A percentile compares a stretch with the other conserved stretches of the same genome.
These are phyloP conservation scores for Botrytis fabae DNA, from an alignment of 2,329 filamentous ascomycete species.

Conservation along the genomic window DNA sequence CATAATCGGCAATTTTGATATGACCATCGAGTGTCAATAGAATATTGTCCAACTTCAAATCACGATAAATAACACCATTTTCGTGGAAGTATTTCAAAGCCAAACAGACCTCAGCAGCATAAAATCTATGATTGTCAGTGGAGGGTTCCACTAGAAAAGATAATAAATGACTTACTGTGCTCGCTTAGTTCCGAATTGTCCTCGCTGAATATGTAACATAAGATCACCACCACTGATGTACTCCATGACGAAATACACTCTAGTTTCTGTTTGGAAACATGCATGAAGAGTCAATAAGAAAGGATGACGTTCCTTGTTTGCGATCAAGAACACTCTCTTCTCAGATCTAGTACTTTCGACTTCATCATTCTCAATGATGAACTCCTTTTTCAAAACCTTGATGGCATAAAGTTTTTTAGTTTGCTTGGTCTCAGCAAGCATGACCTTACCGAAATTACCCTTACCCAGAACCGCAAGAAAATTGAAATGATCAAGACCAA, in stretches of 20 bases:
- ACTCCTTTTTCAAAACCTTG: conserved; percentile 99
- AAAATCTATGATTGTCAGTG: conserved; percentile 62
- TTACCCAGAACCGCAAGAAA: conserved; percentile 98
- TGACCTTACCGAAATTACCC: conserved; percentile 99
- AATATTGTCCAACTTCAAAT: conserved; percentile 83
- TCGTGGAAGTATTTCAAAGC: conserved; percentile 99
- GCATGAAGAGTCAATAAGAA: conserved; percentile 95
- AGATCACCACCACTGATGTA: conserved; percentile 98
- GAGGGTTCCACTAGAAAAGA: conserved; percentile 29
- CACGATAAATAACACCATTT: conserved; percentile 95
- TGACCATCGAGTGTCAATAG: conserved; percentile 92
- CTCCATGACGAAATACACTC: conserved; percentile 99
- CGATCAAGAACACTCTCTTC: conserved; percentile 95
- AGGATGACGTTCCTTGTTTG: conserved; percentile 94
- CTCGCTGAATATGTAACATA: conserved; percentile 98
- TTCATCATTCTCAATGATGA: conserved; percentile 99
- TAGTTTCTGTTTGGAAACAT: conserved; percentile 97
- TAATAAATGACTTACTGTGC: conserved; percentile 70
- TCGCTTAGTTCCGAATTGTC: conserved; percentile 91
- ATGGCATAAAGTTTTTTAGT: conserved; percentile 93
- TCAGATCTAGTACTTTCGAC: conserved; percentile 97
- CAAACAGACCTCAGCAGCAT: conserved; percentile 94
- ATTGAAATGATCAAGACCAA: conserved; percentile 98
- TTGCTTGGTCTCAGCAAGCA: conserved; percentile 96
- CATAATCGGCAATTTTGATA: conserved; percentile 98